Evolutionary conservation across 2,329 filamentous ascomycete species (phyloP), one percentile per base, ranked within the genome.

Genomic region (Talaromyces amestolkiae): DNA sequence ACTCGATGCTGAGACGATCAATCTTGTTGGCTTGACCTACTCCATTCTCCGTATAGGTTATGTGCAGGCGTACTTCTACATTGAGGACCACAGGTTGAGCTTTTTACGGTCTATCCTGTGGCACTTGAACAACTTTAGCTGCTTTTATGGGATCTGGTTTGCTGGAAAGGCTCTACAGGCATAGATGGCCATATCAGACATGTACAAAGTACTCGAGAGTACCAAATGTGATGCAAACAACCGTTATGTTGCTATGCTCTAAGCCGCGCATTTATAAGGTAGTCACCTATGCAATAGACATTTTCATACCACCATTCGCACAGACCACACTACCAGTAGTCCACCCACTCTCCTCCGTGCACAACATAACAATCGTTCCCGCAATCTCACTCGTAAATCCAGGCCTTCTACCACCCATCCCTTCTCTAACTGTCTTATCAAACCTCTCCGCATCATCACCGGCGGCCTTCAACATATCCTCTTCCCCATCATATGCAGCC

Each of bases 291-390:
- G 64, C 64, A 54, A 66, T 66, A 53, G 64, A 63, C 64, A 66
- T 66, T 31, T 66, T 66, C 64, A 91, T 87, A 8, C 91, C 91
- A 1, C 91, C 91, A 74, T 94, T 94, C 7, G 91, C 90, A 78
- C 88, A 91, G 3, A 95, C 85, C 27, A 93, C 89, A 76, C 89
- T 90, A 1, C 91, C 91, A 0, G 91, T 95, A 72, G 87, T 89
- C 91, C 91, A 94, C 8, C 82, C 85, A 19, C 86, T 84, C 74
- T 94, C 91, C 8, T 83, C 81, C 3, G 85, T 84, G 74, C 90
- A 92, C 24, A 93, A 78, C 89, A 93, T 92, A 1, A 85, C 90
- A 19, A 93, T 88, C 6, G 92, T 85, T 0, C 90, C 91, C 0
- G 90, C 91, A 75, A 94, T 83, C 79, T 94, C 91, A 61, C 82